Evolutionary conservation across 345 rosid species (phyloP).

Genomic region (Eucalyptus sp.): DNA sequence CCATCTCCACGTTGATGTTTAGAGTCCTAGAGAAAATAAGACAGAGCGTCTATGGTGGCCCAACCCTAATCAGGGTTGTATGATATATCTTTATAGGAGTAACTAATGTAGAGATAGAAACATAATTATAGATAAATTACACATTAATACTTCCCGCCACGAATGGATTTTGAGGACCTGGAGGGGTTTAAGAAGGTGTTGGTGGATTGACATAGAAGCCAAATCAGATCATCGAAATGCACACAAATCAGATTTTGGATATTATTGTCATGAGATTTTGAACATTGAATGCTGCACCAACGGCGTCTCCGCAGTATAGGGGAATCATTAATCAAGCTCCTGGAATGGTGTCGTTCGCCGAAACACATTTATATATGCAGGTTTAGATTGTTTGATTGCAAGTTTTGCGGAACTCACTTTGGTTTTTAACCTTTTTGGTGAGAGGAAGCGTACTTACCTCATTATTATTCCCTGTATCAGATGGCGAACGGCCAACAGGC

Average conservation of each 20-base stretch:
- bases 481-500: conserved; percentile 16
- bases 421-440: not conserved
- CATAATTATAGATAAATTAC: not conserved
- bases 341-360: not conserved
- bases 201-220: not conserved
- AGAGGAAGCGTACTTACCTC: not conserved
- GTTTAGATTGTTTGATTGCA: conserved; percentile 2
- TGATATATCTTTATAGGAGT: not conserved
- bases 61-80: not conserved
- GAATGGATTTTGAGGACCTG: not conserved
- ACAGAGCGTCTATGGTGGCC: not conserved
- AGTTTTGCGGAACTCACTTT: not conserved
- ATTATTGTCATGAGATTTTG: not conserved
- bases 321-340: conserved; percentile 20
- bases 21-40: not conserved
- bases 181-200: not conserved
- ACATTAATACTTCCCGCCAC: not conserved
- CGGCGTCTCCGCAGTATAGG: conserved; percentile 2
- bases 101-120: fast-evolving
- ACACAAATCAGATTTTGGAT: not conserved
- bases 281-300: not conserved
- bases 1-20: not conserved
- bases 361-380: conserved; percentile 4
- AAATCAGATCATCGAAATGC: not conserved
- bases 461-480: conserved; percentile 5